Percentiles rank a stretch among this genome's conserved stretches.
phyloP scores from a whole-genome alignment of 2,329 filamentous ascomycete species.

The Phymatotrichopsis omnivora region DNA sequence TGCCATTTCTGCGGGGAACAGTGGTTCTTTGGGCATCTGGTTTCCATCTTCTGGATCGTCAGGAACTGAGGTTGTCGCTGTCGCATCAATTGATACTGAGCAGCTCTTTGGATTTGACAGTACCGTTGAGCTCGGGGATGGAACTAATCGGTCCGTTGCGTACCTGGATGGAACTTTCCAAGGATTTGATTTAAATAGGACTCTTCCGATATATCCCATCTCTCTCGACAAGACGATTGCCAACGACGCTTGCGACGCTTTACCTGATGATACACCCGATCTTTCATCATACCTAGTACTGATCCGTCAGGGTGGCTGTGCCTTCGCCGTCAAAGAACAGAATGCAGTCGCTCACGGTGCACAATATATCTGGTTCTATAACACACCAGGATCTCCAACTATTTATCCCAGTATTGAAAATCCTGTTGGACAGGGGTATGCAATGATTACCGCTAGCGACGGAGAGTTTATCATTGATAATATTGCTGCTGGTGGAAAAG shows the following conservation, averaged over 20 bases:
- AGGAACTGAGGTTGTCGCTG: slow-evolving; percentile 38
- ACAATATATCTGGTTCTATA: slow-evolving; percentile 53
- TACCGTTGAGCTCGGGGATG: slow-evolving; percentile 4
- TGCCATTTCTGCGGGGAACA: slow-evolving; percentile 45
- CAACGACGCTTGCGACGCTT: slow-evolving; percentile 44
- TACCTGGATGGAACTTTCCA: slow-evolving; percentile 10
- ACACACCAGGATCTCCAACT: slow-evolving; percentile 35
- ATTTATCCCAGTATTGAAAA: slow-evolving; percentile 18
- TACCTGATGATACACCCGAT: slow-evolving; percentile 47
- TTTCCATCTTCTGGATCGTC: slow-evolving; percentile 38
- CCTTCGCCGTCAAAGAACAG: slow-evolving; percentile 45
- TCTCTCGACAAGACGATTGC: slow-evolving; percentile 25
- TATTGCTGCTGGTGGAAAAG: slow-evolving; percentile 19
- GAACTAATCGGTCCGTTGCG: slow-evolving; percentile 5
- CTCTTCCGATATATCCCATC: slow-evolving; percentile 15
- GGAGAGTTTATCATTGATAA: slow-evolving; percentile 27
- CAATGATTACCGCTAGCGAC: slow-evolving; percentile 18
- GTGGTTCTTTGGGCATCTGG: slow-evolving; percentile 43
- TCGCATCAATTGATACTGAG: slow-evolving; percentile 39
- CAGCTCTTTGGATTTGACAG: slow-evolving; percentile 30
- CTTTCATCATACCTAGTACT: slow-evolving; percentile 50
- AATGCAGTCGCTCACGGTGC: slow-evolving; percentile 48
- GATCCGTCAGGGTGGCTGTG: slow-evolving; percentile 49
- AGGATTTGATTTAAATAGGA: slow-evolving; percentile 26
- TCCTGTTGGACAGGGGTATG: slow-evolving; percentile 15